phyloP scores from a whole-genome alignment of 495 filamentous ascomycete genomes.

The Penicillium goetzii region DNA sequence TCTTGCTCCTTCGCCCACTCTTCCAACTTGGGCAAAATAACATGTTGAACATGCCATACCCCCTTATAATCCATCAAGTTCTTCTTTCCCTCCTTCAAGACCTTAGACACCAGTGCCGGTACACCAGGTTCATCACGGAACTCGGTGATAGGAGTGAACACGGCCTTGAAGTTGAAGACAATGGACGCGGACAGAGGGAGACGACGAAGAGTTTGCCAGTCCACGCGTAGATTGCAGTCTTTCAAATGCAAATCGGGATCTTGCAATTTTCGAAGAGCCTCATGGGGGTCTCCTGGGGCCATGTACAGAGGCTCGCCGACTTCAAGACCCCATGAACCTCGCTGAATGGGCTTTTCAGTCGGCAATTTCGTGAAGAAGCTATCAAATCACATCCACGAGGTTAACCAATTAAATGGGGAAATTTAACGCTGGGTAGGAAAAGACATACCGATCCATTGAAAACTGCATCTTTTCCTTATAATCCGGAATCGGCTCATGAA shows the following conservation, averaged over 20 bases:
- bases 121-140: slow-evolving; percentile 77
- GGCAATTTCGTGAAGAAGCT: slow-evolving; percentile 84
- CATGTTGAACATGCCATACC: slow-evolving; percentile 82
- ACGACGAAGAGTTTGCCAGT: slow-evolving; percentile 89
- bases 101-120: slow-evolving; percentile 67
- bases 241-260: slow-evolving; percentile 57
- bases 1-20: slow-evolving; percentile 72
- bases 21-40: slow-evolving; percentile 69
- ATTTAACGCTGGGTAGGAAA: not conserved
- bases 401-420: not conserved
- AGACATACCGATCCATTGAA: slow-evolving; percentile 75
- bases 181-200: slow-evolving; percentile 76
- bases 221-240: slow-evolving; percentile 76
- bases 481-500: slow-evolving; percentile 80
- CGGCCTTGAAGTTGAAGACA: slow-evolving; percentile 89
- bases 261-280: slow-evolving; percentile 58
- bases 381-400: not conserved
- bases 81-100: slow-evolving; percentile 73
- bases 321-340: slow-evolving; percentile 88
- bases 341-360: slow-evolving; percentile 75
- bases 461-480: slow-evolving; percentile 91
- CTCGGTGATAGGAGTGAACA: slow-evolving; percentile 78
- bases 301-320: slow-evolving; percentile 77
- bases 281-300: slow-evolving; percentile 74
- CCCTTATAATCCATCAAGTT: slow-evolving; percentile 81